Conservation (phyloP, 768 basidiomycete species). For the Boletus rubroflammeus region DNA sequence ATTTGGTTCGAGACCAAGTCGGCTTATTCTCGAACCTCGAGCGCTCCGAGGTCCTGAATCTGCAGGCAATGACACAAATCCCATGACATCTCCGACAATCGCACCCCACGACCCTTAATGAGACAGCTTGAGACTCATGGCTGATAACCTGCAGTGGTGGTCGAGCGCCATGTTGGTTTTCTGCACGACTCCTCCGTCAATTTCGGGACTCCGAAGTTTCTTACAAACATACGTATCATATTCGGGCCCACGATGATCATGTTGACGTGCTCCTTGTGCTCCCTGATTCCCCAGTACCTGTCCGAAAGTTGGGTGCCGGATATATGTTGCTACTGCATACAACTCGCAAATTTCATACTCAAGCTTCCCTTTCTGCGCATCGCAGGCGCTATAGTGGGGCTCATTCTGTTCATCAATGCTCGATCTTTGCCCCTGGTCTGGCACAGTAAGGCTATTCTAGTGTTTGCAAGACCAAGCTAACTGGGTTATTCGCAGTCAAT, state of each 20-base stretch:
- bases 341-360: background rate
- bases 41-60: no score
- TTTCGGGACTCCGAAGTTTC: background rate
- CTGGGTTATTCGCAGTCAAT: background rate
- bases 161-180: background rate
- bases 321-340: background rate
- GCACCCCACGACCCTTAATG: background rate
- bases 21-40: no score
- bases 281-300: background rate
- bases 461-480: background rate
- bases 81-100: background rate
- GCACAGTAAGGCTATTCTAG: background rate
- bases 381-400: background rate
- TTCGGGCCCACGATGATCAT: background rate
- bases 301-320: background rate
- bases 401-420: constrained; percentile 11
- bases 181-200: background rate
- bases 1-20: no score
- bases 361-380: background rate
- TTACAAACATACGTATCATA: background rate
- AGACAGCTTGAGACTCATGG: no score
- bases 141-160: no score
- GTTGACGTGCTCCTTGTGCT: constrained; percentile 4
- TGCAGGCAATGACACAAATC: background rate
- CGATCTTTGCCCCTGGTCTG: background rate